Evolutionary conservation across 306 rosid species (phyloP).

Genomic region (Aeschynomene evenia): DNA sequence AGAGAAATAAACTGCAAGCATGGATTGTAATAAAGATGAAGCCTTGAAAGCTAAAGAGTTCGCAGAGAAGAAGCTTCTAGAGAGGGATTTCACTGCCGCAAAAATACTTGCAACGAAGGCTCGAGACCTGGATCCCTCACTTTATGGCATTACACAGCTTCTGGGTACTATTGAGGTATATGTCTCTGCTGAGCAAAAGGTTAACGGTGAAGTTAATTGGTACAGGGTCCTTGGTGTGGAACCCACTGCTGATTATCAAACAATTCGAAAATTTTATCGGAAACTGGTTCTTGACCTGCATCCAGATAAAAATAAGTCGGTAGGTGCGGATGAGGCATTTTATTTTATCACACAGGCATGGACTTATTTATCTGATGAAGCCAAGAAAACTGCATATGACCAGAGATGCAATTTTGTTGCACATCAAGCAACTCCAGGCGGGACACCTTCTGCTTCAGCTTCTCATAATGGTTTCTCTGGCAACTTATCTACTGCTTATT

Average conservation of each 20-base stretch:
- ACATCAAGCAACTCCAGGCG: slow-evolving; percentile 21
- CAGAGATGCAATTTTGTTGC: slow-evolving; percentile 29
- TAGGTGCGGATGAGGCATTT: slow-evolving; percentile 82
- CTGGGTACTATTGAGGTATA: slow-evolving; percentile 62
- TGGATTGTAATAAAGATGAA: slow-evolving; percentile 61
- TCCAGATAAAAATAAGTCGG: slow-evolving; percentile 80
- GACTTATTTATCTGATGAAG: slow-evolving; percentile 57
- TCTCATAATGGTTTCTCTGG: slow-evolving; percentile 40
- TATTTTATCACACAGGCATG: slow-evolving; percentile 65
- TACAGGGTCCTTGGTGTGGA: slow-evolving; percentile 72
- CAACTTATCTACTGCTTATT: slow-evolving; percentile 24
- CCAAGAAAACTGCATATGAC: slow-evolving; percentile 44
- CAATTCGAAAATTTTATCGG: slow-evolving; percentile 56
- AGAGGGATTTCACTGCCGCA: slow-evolving; percentile 51
- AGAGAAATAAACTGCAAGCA: slow-evolving; percentile 37
- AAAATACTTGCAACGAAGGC: slow-evolving; percentile 62
- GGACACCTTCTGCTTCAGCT: slow-evolving; percentile 31
- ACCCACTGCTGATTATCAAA: slow-evolving; percentile 54
- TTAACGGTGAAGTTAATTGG: slow-evolving; percentile 60
- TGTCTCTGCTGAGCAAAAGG: slow-evolving; percentile 54
- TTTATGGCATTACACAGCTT: slow-evolving; percentile 61
- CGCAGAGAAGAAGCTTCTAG: slow-evolving; percentile 61
- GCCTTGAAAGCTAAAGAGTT: slow-evolving; percentile 60
- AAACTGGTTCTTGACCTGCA: slow-evolving; percentile 60
- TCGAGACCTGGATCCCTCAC: slow-evolving; percentile 51